Evolutionary conservation across 768 basidiomycete genomes (phyloP).

Genomic region (Tylopilus sp.): DNA sequence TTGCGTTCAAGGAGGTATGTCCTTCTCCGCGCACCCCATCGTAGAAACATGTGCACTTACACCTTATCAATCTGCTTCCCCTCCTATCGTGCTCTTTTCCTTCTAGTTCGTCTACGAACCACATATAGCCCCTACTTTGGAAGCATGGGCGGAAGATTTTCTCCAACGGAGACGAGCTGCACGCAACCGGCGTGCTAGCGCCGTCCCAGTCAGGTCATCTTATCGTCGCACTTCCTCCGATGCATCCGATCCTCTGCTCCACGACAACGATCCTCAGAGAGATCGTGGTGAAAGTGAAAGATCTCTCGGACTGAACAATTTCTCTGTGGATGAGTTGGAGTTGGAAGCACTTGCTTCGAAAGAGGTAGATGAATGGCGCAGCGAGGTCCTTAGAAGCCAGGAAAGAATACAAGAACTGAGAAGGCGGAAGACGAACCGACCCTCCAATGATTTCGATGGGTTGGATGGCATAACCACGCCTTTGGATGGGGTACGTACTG

Average conservation of each 20-base stretch:
- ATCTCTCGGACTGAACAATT: conserved; percentile 17
- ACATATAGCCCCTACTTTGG: conserved; percentile 60
- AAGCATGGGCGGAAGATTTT: conserved; percentile 39
- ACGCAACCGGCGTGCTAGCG: conserved; percentile 24
- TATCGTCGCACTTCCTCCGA: conserved; percentile 12
- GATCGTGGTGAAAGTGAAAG: not conserved
- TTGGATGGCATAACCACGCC: conserved; percentile 26
- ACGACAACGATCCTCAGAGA: conserved; percentile 6
- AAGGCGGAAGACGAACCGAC: conserved; percentile 5
- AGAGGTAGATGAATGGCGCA: conserved; percentile 55
- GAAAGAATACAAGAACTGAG: conserved; percentile 2
- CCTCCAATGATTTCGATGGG: conserved; percentile 11
- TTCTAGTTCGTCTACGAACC: conserved; percentile 66
- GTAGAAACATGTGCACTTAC: conserved; percentile 19
- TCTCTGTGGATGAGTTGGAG: conserved; percentile 35
- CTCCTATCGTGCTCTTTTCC: not conserved
- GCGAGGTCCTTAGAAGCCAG: conserved; percentile 35
- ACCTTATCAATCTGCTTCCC: conserved; percentile 9
- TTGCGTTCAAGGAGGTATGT: conserved; percentile 59
- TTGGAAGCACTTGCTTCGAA: conserved; percentile 49
- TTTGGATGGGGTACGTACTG: conserved; percentile 45
- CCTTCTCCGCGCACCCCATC: not conserved
- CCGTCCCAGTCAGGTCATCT: conserved; percentile 19
- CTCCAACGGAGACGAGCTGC: conserved; percentile 28
- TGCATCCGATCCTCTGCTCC: conserved; percentile 9